phyloP scores from a whole-genome alignment of 345 rosid species.

The Nephelium lappaceum region DNA sequence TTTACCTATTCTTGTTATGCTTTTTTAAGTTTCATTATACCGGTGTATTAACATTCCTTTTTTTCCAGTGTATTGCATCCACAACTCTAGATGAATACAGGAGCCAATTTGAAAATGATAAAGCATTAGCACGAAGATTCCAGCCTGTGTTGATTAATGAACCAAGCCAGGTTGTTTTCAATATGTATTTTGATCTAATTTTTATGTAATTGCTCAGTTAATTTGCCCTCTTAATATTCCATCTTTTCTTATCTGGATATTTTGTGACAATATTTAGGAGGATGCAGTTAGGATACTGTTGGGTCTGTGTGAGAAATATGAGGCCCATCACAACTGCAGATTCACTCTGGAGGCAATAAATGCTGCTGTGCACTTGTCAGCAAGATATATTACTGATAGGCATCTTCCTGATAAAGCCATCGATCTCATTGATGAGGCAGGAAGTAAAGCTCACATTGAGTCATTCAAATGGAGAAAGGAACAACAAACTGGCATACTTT shows the following conservation, averaged over 20 bases:
- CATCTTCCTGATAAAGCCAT: conserved; percentile 98
- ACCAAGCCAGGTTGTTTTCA: conserved; percentile 77
- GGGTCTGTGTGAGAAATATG: conserved; percentile 90
- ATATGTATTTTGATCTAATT: conserved; percentile 12
- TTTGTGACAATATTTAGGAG: conserved; percentile 55
- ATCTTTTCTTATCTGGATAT: conserved; percentile 26
- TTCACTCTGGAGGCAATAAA: conserved; percentile 82
- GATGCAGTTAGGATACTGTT: conserved; percentile 83
- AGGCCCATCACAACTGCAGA: conserved; percentile 86
- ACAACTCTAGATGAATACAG: conserved; percentile 89
- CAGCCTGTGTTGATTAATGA: conserved; percentile 90
- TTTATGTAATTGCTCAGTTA: not conserved
- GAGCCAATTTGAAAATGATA: conserved; percentile 86
- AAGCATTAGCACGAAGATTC: conserved; percentile 93
- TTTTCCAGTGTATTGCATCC: conserved; percentile 92
- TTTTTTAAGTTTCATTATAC: not conserved
- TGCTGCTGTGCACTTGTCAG: conserved; percentile 87
- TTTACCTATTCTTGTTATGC: conserved; percentile 13
- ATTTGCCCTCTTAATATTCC: not conserved
- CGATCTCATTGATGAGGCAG: conserved; percentile 97
- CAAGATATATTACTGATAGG: conserved; percentile 89
- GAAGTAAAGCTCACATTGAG: conserved; percentile 91
- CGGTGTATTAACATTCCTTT: conserved; percentile 18
- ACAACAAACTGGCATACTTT: conserved; percentile 72
- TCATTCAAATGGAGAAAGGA: conserved; percentile 86